These are phyloP conservation scores for Oenanthe sinensis DNA, from an alignment of 129 eudicot species.

Conservation along the genomic window DNA sequence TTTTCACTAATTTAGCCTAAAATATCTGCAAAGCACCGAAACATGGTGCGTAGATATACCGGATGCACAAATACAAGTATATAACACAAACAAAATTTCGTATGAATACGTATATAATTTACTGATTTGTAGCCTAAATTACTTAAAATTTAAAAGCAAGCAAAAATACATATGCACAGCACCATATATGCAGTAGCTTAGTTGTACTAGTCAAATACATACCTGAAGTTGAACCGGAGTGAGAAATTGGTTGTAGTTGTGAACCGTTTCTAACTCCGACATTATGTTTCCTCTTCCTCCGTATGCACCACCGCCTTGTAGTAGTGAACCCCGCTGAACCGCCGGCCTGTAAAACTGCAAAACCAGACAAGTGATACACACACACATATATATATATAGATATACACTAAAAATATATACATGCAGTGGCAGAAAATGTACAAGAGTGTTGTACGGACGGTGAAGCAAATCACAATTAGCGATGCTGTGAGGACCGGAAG, in stretches of 20 bases:
- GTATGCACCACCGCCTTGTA: background rate
- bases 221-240: slow-evolving; percentile 9
- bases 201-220: background rate
- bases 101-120: background rate
- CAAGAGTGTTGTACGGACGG: background rate
- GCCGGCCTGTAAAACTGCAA: background rate
- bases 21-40: background rate
- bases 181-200: background rate
- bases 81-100: background rate
- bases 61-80: background rate
- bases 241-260: background rate
- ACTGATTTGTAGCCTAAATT: background rate
- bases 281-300: background rate
- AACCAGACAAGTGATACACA: background rate
- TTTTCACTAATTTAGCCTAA: background rate
- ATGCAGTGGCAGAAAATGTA: slow-evolving; percentile 1
- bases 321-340: background rate
- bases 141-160: background rate
- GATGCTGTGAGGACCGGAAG: background rate
- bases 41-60: background rate
- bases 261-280: background rate
- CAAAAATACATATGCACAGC: background rate
- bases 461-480: background rate
- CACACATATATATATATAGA: too few relatives aligned
- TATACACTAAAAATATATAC: background rate